Base-by-base conservation (phyloP, 2,329 filamentous ascomycete species). In the Chaetomium globosum region DNA sequence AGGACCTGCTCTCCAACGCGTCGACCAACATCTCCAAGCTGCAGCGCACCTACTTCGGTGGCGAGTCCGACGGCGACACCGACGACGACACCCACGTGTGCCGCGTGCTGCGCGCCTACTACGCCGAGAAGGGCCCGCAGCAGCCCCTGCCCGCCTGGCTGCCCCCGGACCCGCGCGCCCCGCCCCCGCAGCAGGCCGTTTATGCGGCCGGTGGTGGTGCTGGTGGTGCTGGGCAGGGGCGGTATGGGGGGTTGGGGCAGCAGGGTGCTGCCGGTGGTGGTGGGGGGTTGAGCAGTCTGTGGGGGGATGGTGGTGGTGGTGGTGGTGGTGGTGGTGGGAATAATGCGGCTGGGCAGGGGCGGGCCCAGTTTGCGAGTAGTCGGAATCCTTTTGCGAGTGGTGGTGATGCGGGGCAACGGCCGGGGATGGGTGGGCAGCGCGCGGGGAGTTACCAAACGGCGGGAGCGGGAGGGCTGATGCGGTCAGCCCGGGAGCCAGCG, bases 41-140 rank as follows among this genome's bases (percentile, higher is more conserved):
- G 61, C 85, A 86, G 73, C 89, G 89, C 67, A 87, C 92, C 67
- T 87, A 93, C 69, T 86, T 91, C 62, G 80, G 83, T 70, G 81
- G 82, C 75, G 87, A 90, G 70, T 81, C 83, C 71, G 88, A 89
- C 77, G 88, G 89, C 77, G 88, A 90, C 74, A 89, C 87, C 68
- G 85, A 96, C 78, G 93, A 98, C 80, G 92, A 96, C 80, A 96
- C 93, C 2, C 93, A 98, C 80, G 90, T 98, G 74, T 96, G 92
- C 79, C 91, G 95, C 73, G 93, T 96, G 43, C 87, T 99, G 30
- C 90, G 95, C 73, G 89, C 88, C 72, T 97, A 98, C 83, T 98
- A 99, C 82, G 86, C 83, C 59, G 93, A 98, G 77, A 95, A 96
- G 75, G 91, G 89, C 71, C 26, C 26, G 2, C 33, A 36, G 33